A percentile compares a stretch with the other conserved stretches of the same genome.
Evolutionary conservation across 2,329 filamentous ascomycete species (phyloP).

Genomic region (Cercospora sojina): DNA sequence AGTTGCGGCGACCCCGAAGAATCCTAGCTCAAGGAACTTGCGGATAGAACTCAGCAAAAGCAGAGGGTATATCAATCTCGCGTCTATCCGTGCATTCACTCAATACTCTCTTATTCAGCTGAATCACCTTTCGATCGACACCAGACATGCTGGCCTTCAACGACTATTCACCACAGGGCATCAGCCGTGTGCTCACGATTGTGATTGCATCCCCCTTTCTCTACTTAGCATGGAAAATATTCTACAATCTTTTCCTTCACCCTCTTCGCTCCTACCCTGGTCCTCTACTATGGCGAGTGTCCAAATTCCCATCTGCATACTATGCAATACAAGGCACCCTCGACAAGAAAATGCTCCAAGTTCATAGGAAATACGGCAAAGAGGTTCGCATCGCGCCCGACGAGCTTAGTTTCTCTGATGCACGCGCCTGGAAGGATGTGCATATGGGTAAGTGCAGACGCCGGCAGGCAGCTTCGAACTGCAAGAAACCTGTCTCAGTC

Average conservation of each 20-base stretch:
- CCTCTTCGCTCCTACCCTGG: slow-evolving; percentile 44
- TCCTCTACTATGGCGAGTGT: slow-evolving; percentile 32
- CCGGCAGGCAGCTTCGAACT: no score
- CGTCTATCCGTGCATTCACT: neutral
- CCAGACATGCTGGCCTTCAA: neutral
- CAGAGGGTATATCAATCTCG: neutral
- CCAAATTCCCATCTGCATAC: slow-evolving; percentile 14
- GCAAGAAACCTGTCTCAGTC: no score
- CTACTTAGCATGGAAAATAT: neutral
- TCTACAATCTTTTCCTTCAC: slow-evolving; percentile 47
- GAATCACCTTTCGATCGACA: neutral
- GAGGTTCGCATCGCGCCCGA: slow-evolving; percentile 50
- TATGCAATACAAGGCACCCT: slow-evolving; percentile 16
- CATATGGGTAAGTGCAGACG: slow-evolving; percentile 26
- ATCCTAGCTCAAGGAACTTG: neutral
- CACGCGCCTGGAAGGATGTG: slow-evolving; percentile 46
- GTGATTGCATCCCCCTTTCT: slow-evolving; percentile 2
- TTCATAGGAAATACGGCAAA: slow-evolving; percentile 43
- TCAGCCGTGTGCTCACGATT: neutral
- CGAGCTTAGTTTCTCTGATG: slow-evolving; percentile 47
- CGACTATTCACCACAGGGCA: neutral
- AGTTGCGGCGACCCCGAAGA: neutral
- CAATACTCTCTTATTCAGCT: neutral
- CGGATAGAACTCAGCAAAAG: neutral
- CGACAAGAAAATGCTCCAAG: slow-evolving; percentile 8